Percentiles rank a stretch among this genome's conserved stretches.
These are phyloP conservation scores for Vitis rupestris DNA, from an alignment of 164 flowering plant genomes.

Conservation along the genomic window DNA sequence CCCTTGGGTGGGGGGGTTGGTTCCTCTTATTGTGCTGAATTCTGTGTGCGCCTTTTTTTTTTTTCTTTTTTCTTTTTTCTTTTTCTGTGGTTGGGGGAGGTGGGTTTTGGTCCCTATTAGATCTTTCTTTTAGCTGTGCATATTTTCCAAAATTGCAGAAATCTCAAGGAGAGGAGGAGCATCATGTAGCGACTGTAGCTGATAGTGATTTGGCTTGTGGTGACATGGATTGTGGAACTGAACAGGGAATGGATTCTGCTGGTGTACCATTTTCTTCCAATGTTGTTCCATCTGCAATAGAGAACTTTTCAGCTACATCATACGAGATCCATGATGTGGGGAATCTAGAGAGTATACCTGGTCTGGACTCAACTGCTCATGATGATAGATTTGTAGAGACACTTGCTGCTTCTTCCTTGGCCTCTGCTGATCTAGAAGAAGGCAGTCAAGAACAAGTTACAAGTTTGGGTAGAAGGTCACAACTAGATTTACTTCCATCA, in stretches of 20 bases:
- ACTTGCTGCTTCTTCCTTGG: constrained; percentile 35
- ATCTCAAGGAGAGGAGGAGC: constrained; percentile 30
- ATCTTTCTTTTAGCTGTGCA: background rate
- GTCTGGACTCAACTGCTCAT: constrained; percentile 50
- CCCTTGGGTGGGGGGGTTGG: background rate
- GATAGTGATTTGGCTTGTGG: constrained; percentile 22
- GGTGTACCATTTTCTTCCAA: constrained; percentile 30
- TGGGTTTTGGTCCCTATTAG: background rate
- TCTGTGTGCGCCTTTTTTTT: background rate
- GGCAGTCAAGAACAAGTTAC: constrained; percentile 50
- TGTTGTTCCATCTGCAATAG: constrained; percentile 25
- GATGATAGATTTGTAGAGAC: constrained; percentile 37
- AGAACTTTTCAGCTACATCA: constrained; percentile 22
- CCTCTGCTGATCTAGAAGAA: constrained; percentile 44
- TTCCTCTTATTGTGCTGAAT: too few species aligned
- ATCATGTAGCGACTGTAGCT: constrained; percentile 8
- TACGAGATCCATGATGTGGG: constrained; percentile 45
- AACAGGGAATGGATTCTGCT: constrained; percentile 18
- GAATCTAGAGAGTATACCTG: constrained; percentile 70
- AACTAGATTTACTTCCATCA: constrained; percentile 34
- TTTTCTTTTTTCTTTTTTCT: background rate
- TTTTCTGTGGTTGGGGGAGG: background rate
- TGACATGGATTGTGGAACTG: constrained; percentile 23
- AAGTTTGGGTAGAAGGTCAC: constrained; percentile 25
- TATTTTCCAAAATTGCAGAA: constrained; percentile 32